These are phyloP conservation scores for Peziza echinospora DNA, from an alignment of 495 filamentous ascomycete species.

Conservation along the genomic window DNA sequence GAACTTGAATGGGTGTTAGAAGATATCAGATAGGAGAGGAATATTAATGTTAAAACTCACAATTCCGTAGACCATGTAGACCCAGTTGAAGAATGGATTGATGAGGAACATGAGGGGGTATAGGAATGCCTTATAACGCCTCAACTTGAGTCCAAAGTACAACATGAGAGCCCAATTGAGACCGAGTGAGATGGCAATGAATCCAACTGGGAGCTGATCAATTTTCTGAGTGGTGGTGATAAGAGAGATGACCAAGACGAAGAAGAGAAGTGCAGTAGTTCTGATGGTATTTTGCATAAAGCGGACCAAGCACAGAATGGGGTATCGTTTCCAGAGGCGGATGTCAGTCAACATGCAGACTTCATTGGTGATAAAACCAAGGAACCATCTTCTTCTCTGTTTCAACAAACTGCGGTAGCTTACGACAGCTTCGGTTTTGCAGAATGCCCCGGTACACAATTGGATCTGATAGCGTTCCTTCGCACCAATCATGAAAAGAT, in stretches of 20 bases:
- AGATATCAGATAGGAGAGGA: not conserved
- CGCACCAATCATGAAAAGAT: constrained; percentile 97
- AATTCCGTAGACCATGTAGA: constrained; percentile 75
- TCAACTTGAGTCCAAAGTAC: constrained; percentile 75
- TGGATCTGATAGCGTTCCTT: constrained; percentile 86
- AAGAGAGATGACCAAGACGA: constrained; percentile 78
- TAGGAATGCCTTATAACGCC: constrained; percentile 77
- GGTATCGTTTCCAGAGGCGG: constrained; percentile 78
- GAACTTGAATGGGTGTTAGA: constrained; percentile 26
- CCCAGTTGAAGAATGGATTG: constrained; percentile 97
- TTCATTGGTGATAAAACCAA: constrained; percentile 96
- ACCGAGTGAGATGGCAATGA: constrained; percentile 85
- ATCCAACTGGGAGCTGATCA: constrained; percentile 65
- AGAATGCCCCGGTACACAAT: constrained; percentile 92
- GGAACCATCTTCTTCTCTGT: constrained; percentile 89
- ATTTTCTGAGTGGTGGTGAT: constrained; percentile 64
- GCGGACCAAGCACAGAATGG: constrained; percentile 66
- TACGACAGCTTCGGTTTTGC: constrained; percentile 94
- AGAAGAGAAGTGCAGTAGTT: constrained; percentile 86
- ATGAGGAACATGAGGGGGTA: constrained; percentile 92
- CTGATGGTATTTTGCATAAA: constrained; percentile 96
- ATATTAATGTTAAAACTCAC: not conserved
- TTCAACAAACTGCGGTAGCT: constrained; percentile 72
- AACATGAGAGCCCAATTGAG: constrained; percentile 93
- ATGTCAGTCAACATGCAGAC: constrained; percentile 95